Conservation (phyloP, 805 yeast species). For the Cyberlindnera amylophila region DNA sequence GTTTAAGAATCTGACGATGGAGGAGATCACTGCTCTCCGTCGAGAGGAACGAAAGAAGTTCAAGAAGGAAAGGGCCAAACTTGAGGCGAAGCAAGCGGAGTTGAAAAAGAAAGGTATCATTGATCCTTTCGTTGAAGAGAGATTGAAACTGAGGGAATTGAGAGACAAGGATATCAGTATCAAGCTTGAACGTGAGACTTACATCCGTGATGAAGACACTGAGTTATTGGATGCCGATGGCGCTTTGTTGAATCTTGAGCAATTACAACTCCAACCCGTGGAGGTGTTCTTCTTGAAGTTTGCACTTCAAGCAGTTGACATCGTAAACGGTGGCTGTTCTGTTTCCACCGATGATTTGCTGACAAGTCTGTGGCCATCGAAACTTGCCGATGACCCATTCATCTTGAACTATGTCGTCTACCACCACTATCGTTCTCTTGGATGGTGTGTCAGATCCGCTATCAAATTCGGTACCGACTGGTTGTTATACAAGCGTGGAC, state of each 20-base stretch:
- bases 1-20: conserved; percentile 43
- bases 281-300: conserved; percentile 70
- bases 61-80: conserved; percentile 61
- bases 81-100: conserved; percentile 48
- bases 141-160: conserved; percentile 28
- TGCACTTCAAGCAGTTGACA: conserved; percentile 48
- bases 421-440: conserved; percentile 81
- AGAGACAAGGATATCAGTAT: conserved; percentile 30
- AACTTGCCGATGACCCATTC: conserved; percentile 27
- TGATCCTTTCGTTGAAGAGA: conserved; percentile 33
- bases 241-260: conserved; percentile 26
- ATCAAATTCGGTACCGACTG: conserved; percentile 89
- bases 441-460: conserved; percentile 94
- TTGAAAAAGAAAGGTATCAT: conserved; percentile 35
- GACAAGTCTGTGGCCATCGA: conserved; percentile 4
- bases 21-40: conserved; percentile 72
- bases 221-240: conserved; percentile 31
- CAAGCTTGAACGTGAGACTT: conserved; percentile 21
- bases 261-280: conserved; percentile 64
- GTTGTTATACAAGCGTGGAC: conserved; percentile 83
- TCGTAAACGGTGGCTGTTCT: conserved; percentile 25
- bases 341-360: conserved; percentile 18
- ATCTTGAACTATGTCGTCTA: conserved; percentile 60
- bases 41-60: conserved; percentile 68
- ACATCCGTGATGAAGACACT: conserved; percentile 35